These are phyloP conservation scores for Sequoiadendron giganteum DNA, from an alignment of 75 land plant genomes.

Conservation along the genomic window DNA sequence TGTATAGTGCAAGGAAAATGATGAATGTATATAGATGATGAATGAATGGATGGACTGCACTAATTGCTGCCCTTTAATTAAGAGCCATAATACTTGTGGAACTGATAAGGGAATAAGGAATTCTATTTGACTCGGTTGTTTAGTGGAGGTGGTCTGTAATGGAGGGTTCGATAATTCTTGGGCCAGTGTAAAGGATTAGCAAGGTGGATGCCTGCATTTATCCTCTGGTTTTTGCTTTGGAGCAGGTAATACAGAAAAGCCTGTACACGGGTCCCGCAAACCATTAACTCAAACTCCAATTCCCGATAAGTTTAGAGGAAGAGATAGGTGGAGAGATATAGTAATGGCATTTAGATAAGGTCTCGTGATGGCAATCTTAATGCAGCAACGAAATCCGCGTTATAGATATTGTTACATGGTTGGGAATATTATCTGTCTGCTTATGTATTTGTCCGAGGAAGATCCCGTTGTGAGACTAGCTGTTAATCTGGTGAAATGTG, in stretches of 20 bases:
- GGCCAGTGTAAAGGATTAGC: slow-evolving; percentile 5
- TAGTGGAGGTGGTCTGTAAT: not conserved
- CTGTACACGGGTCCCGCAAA: slow-evolving; percentile 3
- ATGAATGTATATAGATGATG: not conserved
- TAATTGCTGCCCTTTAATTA: not conserved
- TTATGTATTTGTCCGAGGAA: not conserved
- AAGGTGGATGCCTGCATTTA: not conserved
- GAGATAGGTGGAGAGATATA: slow-evolving; percentile 1
- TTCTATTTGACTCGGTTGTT: not conserved
- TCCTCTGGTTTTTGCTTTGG: not conserved
- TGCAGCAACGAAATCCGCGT: not conserved
- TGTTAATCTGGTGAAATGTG: not conserved
- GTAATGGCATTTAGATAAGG: slow-evolving; percentile 8
- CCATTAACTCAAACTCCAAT: slow-evolving; percentile 1
- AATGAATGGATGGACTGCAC: not conserved
- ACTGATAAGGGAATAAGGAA: not conserved
- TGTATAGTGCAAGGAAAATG: not conserved
- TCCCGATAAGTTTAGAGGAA: not conserved
- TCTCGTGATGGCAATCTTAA: slow-evolving; percentile 12
- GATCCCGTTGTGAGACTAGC: not conserved
- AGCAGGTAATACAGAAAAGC: slow-evolving; percentile 11
- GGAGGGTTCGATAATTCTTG: not conserved
- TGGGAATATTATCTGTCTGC: not conserved
- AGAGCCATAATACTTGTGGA: not conserved
- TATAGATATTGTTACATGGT: not conserved